phyloP scores from a whole-genome alignment of 257 asterid genomes.

The Salvia miltiorrhiza region DNA sequence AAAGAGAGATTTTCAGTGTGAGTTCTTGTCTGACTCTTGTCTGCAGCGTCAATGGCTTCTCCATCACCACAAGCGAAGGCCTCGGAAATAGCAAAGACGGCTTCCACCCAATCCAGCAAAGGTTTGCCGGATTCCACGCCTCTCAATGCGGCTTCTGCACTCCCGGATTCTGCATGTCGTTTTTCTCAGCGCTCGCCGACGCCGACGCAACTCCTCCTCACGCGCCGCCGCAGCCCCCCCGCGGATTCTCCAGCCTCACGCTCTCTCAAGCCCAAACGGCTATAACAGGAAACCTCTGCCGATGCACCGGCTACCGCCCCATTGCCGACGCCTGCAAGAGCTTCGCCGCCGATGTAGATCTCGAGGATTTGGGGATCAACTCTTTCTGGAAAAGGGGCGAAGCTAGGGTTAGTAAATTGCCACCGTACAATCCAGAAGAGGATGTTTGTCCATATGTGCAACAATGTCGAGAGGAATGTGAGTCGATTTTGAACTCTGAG shows the following conservation, averaged over 20 bases:
- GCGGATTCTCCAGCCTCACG: constrained; percentile 19
- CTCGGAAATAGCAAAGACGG: constrained; percentile 22
- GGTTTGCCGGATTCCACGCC: constrained; percentile 22
- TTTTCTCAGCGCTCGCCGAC: constrained; percentile 20
- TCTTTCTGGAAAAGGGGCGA: background rate
- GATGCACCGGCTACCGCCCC: constrained; percentile 24
- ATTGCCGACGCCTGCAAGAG: constrained; percentile 27
- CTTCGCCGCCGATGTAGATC: constrained; percentile 24
- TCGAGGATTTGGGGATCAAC: constrained; percentile 22
- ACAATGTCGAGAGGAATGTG: background rate
- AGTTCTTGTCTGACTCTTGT: constrained; percentile 24
- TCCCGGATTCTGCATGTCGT: constrained; percentile 21
- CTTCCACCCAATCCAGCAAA: constrained; percentile 23
- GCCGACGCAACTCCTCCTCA: constrained; percentile 11
- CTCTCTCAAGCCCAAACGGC: constrained; percentile 16
- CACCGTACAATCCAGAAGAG: background rate
- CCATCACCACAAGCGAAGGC: constrained; percentile 24
- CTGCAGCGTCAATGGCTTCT: constrained; percentile 20
- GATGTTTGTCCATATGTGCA: background rate
- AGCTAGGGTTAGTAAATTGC: too few species aligned
- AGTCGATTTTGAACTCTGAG: constrained; percentile 7
- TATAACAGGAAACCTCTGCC: constrained; percentile 16
- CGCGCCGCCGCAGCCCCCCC: background rate
- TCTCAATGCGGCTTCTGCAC: constrained; percentile 30
- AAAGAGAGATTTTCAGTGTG: constrained; percentile 8